These are phyloP conservation scores for Nakazawaea laoshanensis DNA, from an alignment of 805 yeast genomes.

Conservation along the genomic window DNA sequence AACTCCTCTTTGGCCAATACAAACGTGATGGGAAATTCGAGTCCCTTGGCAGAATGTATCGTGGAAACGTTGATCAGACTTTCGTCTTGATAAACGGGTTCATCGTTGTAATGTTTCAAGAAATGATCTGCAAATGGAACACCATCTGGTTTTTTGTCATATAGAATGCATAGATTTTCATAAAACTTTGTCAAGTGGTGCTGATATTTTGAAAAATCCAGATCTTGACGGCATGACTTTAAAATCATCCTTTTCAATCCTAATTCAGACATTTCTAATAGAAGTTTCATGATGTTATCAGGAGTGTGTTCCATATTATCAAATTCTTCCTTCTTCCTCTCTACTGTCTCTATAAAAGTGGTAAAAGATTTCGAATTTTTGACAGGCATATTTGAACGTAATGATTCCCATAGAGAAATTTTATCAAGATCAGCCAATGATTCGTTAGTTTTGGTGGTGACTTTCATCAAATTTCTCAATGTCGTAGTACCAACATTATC, in stretches of 20 bases:
- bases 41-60: constrained; percentile 66
- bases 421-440: constrained; percentile 14
- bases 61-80: constrained; percentile 49
- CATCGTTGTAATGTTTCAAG: constrained; percentile 30
- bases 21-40: constrained; percentile 67
- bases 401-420: constrained; percentile 10
- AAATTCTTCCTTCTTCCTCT: constrained; percentile 13
- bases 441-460: constrained; percentile 8
- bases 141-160: constrained; percentile 17
- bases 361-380: constrained; percentile 16
- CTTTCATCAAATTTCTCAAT: constrained; percentile 10
- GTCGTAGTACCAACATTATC: constrained; percentile 10
- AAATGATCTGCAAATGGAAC: constrained; percentile 28
- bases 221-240: constrained; percentile 18
- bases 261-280: constrained; percentile 26
- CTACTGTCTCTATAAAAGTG: constrained; percentile 14
- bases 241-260: constrained; percentile 23
- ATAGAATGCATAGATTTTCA: constrained; percentile 23
- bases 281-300: constrained; percentile 22
- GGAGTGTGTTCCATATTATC: constrained; percentile 24
- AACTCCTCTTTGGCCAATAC: constrained; percentile 19
- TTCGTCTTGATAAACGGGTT: constrained; percentile 19
- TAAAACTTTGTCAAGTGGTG: constrained; percentile 27
- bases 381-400: constrained; percentile 6
- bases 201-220: constrained; percentile 18